phyloP scores from a whole-genome alignment of 305 asterid genomes.

The Striga hermonthica region DNA sequence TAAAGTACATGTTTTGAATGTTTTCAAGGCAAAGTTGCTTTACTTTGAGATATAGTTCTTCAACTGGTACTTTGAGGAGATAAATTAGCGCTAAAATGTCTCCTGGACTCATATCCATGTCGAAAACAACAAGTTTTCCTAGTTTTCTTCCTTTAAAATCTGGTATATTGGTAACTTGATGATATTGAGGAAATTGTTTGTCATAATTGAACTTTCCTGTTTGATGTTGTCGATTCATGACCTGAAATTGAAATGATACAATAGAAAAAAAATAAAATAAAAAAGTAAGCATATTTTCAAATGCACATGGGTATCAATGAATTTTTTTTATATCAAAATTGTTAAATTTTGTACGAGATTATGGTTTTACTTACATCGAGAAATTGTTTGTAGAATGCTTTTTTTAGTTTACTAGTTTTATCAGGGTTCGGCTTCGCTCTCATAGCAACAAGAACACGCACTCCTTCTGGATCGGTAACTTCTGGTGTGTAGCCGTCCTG shows the following conservation, averaged over 20 bases:
- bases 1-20: no score
- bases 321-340: no score
- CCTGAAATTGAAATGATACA: no score
- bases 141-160: slow-evolving; percentile 46
- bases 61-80: slow-evolving; percentile 72
- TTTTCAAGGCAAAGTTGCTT: no score
- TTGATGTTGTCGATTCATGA: slow-evolving; percentile 51
- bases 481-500: slow-evolving; percentile 77
- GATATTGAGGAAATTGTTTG: slow-evolving; percentile 54
- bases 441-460: slow-evolving; percentile 68
- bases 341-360: no score
- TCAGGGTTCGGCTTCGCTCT: slow-evolving; percentile 63
- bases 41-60: slow-evolving; percentile 73
- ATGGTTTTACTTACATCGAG: slow-evolving; percentile 49
- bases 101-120: slow-evolving; percentile 96
- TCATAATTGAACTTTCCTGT: slow-evolving; percentile 70
- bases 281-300: no score
- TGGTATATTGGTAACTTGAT: slow-evolving; percentile 55
- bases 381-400: slow-evolving; percentile 61
- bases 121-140: slow-evolving; percentile 70
- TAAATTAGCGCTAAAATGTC: slow-evolving; percentile 82
- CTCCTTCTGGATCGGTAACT: slow-evolving; percentile 48
- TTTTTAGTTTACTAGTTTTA: slow-evolving; percentile 40
- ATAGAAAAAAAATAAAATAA: no score
- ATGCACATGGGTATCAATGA: no score